These are phyloP conservation scores for Lathyrus sativus DNA, from an alignment of 306 rosid species.

Conservation along the genomic window DNA sequence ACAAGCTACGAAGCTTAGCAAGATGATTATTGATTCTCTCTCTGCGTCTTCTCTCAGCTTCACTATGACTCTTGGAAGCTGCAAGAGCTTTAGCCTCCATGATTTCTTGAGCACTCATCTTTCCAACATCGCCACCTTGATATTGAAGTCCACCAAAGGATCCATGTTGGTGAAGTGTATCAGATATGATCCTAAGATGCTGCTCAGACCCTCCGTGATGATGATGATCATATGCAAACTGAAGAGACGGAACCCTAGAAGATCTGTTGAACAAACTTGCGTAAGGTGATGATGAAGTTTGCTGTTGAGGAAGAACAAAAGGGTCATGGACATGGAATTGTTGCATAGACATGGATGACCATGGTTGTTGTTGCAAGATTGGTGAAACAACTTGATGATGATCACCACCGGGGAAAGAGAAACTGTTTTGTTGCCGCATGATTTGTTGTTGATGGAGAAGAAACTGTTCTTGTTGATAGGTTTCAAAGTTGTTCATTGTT, in stretches of 20 bases:
- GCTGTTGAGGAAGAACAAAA: slow-evolving; percentile 51
- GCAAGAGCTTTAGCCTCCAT: slow-evolving; percentile 99
- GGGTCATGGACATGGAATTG: slow-evolving; percentile 65
- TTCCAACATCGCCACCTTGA: slow-evolving; percentile 82
- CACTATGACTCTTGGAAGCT: slow-evolving; percentile 92
- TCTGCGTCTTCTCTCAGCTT: slow-evolving; percentile 94
- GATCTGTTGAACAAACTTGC: slow-evolving; percentile 59
- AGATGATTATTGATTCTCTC: slow-evolving; percentile 98
- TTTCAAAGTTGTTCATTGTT: slow-evolving; percentile 56
- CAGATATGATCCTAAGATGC: slow-evolving; percentile 79
- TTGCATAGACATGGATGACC: slow-evolving; percentile 53
- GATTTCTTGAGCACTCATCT: slow-evolving; percentile 89
- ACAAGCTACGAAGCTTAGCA: slow-evolving; percentile 81
- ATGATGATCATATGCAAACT: slow-evolving; percentile 56
- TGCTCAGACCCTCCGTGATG: slow-evolving; percentile 34
- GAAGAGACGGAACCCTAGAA: slow-evolving; percentile 52
- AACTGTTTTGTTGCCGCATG: slow-evolving; percentile 53
- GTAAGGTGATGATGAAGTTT: slow-evolving; percentile 46
- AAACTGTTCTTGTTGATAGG: slow-evolving; percentile 65
- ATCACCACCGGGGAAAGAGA: slow-evolving; percentile 26
- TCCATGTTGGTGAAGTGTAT: slow-evolving; percentile 53
- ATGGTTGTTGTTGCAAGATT: slow-evolving; percentile 60
- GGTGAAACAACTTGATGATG: slow-evolving; percentile 36
- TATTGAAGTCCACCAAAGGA: slow-evolving; percentile 62
- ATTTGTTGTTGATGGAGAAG: slow-evolving; percentile 60